phyloP scores from a whole-genome alignment of 2,329 filamentous ascomycete species.

The Hymenoscyphus scutula region DNA sequence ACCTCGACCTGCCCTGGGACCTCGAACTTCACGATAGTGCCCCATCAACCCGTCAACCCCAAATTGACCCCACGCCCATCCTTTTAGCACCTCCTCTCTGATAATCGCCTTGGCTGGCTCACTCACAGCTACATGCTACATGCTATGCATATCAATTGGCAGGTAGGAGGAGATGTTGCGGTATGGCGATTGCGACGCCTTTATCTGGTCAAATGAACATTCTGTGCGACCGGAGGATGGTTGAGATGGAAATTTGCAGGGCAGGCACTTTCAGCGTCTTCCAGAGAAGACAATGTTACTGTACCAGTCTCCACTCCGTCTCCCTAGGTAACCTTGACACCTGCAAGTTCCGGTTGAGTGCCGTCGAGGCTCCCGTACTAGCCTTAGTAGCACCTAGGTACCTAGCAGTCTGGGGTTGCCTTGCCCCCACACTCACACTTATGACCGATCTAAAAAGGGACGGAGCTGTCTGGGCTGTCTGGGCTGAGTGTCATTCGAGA shows the following conservation, averaged over 20 bases:
- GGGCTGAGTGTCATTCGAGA: background rate
- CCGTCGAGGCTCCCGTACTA: background rate
- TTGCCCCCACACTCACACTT: no score
- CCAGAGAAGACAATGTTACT: no score
- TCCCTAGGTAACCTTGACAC: no score
- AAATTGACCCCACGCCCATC: background rate
- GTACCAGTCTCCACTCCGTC: no score
- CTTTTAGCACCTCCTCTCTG: background rate
- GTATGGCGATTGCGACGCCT: background rate
- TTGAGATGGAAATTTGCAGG: background rate
- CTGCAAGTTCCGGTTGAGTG: no score
- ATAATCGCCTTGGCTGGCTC: background rate
- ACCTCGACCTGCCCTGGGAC: no score
- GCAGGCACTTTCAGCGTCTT: background rate
- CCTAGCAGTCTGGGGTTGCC: background rate
- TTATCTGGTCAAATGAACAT: no score
- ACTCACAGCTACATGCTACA: background rate
- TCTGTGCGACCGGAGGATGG: background rate
- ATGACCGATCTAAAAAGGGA: background rate
- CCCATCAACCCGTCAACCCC: conserved; percentile 3
- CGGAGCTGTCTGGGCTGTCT: background rate
- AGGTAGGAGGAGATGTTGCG: background rate
- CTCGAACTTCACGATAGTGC: conserved; percentile 15
- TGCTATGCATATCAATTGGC: background rate
- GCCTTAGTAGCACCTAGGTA: background rate